Percentiles rank a stretch among this genome's conserved stretches.
phyloP scores from a whole-genome alignment of 1,284 basidiomycete species.

The Cutaneotrichosporon arboriforme region DNA sequence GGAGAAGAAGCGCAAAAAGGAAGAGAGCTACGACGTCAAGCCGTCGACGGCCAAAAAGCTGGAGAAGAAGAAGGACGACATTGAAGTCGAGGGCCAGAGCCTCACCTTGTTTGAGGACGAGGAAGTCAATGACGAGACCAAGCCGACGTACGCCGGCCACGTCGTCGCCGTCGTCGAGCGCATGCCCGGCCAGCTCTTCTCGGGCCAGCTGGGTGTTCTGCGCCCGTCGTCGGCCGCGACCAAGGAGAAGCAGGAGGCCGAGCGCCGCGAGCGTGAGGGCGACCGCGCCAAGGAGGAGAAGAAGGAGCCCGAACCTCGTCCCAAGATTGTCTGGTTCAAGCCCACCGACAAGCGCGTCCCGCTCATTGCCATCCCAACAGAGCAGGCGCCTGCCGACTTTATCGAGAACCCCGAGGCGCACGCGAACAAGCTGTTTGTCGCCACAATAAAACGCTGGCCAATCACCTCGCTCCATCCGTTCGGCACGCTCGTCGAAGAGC shows the following conservation, averaged over 20 bases:
- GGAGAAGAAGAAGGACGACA: conserved; percentile 99
- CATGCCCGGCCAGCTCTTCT: conserved; percentile 97
- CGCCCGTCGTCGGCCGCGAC: conserved; percentile 96
- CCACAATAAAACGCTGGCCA: conserved; percentile 89
- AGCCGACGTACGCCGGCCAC: conserved; percentile 80
- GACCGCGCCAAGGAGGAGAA: conserved; percentile 59
- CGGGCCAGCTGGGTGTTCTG: conserved; percentile 89
- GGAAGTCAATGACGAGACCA: conserved; percentile 94
- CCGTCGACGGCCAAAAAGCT: conserved; percentile 73
- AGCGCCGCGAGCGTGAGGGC: conserved; percentile 91
- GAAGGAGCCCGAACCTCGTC: conserved; percentile 70
- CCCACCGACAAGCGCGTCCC: conserved; percentile 99
- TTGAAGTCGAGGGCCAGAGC: conserved; percentile 98
- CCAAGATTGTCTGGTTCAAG: conserved; percentile 99
- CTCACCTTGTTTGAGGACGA: conserved; percentile 95
- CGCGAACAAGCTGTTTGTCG: conserved; percentile 86
- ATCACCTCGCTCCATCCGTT: conserved; percentile 96
- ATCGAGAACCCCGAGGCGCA: conserved; percentile 90
- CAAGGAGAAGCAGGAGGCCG: conserved; percentile 98
- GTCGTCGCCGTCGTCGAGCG: conserved; percentile 97
- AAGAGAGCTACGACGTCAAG: conserved; percentile 80
- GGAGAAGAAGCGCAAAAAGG: conserved; percentile 99
- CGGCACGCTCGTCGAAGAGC: conserved; percentile 94
- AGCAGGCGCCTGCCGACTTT: conserved; percentile 95
- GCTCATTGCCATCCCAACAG: conserved; percentile 97